Conservation (phyloP, 2,329 filamentous ascomycete species). For the Trichothecium roseum region DNA sequence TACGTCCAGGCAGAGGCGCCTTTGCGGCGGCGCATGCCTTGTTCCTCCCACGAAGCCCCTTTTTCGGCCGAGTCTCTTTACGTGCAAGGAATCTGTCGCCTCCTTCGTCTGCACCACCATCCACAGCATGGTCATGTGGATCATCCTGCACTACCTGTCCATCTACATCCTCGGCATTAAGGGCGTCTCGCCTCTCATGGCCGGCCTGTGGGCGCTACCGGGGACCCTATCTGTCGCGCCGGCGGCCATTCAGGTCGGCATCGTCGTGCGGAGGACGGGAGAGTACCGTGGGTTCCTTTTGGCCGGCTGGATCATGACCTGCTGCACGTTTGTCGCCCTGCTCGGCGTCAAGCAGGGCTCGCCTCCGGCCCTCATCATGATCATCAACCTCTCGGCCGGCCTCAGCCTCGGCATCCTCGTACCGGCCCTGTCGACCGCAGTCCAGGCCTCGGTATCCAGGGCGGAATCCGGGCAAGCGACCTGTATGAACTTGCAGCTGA, state of each 20-base stretch:
- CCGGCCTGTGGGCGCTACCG: slow-evolving; percentile 42
- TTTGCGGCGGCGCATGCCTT: no score
- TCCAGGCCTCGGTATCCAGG: slow-evolving; percentile 40
- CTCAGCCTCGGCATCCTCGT: slow-evolving; percentile 56
- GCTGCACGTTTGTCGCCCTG: slow-evolving; percentile 46
- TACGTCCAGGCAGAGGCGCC: no score
- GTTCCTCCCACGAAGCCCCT: slow-evolving; percentile 9
- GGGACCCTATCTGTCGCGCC: slow-evolving; percentile 55
- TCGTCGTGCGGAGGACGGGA: slow-evolving; percentile 43
- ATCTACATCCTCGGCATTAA: slow-evolving; percentile 15
- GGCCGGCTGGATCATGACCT: slow-evolving; percentile 49
- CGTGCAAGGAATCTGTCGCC: slow-evolving; percentile 8
- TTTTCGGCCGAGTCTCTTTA: slow-evolving; percentile 13
- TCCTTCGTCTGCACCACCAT: slow-evolving; percentile 11
- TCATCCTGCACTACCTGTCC: slow-evolving; percentile 17
- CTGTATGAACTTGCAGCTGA: slow-evolving; percentile 14
- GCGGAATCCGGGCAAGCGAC: slow-evolving; percentile 12
- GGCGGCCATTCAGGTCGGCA: slow-evolving; percentile 43
- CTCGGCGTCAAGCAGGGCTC: slow-evolving; percentile 37
- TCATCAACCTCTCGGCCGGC: slow-evolving; percentile 49
- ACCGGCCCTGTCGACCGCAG: slow-evolving; percentile 49
- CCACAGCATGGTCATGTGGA: slow-evolving; percentile 16
- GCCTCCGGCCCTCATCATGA: slow-evolving; percentile 43
- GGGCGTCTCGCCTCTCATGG: slow-evolving; percentile 10
- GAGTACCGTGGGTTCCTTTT: slow-evolving; percentile 51